Evolutionary conservation across 495 filamentous ascomycete genomes (phyloP), one percentile per base, ranked within the genome.

Genomic region (Hypoxylon fuscum): DNA sequence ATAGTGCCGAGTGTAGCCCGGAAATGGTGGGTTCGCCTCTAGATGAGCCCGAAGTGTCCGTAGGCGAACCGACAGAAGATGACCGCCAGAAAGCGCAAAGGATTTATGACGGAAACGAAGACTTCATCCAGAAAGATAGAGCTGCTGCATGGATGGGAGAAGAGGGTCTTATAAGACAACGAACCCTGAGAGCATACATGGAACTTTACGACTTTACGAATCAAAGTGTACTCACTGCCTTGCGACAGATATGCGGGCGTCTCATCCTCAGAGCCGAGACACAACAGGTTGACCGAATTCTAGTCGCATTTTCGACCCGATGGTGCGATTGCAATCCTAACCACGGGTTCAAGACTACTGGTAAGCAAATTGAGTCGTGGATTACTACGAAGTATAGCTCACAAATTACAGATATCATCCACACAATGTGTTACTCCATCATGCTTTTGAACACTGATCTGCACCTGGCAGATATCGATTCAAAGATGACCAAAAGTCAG

Each of bases 241-340:
- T 98, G 49, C 87, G 95, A 37, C 82, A 85, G 43, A 81, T 99
- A 31, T 99, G 96, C 71, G 79, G 82, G 38, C 87, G 90, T 20
- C 77, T 98, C n/a, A 81, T 95, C 15, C 77, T 99, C 38, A 90
- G 90, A 68, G 95, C 90, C 20, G 95, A 99, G 77, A 96, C 93
- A 17, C 95, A 99, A 75, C 95, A 99, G 72, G 89, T 99, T 7
- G 96, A 98, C 68, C 88, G 95, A 3, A 93, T 99, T 29, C 75
- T 99, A 65, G 90, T 93, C 69, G 88, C 90, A 14, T 93, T 98
- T 66, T 89, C 94, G 2, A 85, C 81, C 27, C 79, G 94, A 41
- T 98, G 96, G 95, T 97, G 93, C 71, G 85, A 90, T 67, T 98
- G 94, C 76, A 99, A 99, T 72, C 87, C 90, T 2, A 92, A 87